Base-by-base conservation (phyloP, 1,139 yeast genomes). In the Candida pseudoviswanathii region DNA sequence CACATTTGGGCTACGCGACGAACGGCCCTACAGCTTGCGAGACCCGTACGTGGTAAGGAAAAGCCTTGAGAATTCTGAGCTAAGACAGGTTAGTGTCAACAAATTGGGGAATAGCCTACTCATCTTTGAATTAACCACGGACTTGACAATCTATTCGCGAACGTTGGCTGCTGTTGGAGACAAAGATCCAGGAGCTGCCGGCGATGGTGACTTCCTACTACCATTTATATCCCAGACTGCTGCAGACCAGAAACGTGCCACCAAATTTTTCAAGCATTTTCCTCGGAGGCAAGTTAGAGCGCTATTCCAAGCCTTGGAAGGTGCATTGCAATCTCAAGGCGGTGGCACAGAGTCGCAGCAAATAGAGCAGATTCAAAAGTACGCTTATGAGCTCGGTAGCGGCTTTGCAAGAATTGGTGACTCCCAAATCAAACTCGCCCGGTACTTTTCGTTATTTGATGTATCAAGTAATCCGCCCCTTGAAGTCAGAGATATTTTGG, bases 1-100 rank as follows among this genome's bases (percentile, higher is more conserved):
- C 46, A 77, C 76, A 30, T 77, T 84, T 56, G 77, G 75, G 1
- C 48, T 70, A 11, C 58, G 57, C 10, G 64, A 71, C 32, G 77
- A 68, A 0, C 58, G 61, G 5, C 82, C 85, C 0, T 58, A 46
- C 42, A 57, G 65, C 50, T 52, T 66, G 40, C 54, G 53, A 29
- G 65, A 64, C 46, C 68, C 68, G 1, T 68, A 62, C 50, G 63
- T 53, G 45, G 49, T 68, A 4, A 41, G 55, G 39, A 49, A 56
- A 33, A 52, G 51, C 5, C 25, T 7, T 5, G 30, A 29, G 2
- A 41, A 39, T 24, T 29, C 25, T 2, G 41, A 29, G 11, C 32
- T 63, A 5, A 60, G 57, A 37, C 52, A 49, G 25, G 44, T 45
- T 21, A 52, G 49, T 6, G n/a, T 38, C 22, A 21, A 25, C 16